phyloP scores from a whole-genome alignment of 805 yeast species.

The Sugiyamaella qingdaonensis region DNA sequence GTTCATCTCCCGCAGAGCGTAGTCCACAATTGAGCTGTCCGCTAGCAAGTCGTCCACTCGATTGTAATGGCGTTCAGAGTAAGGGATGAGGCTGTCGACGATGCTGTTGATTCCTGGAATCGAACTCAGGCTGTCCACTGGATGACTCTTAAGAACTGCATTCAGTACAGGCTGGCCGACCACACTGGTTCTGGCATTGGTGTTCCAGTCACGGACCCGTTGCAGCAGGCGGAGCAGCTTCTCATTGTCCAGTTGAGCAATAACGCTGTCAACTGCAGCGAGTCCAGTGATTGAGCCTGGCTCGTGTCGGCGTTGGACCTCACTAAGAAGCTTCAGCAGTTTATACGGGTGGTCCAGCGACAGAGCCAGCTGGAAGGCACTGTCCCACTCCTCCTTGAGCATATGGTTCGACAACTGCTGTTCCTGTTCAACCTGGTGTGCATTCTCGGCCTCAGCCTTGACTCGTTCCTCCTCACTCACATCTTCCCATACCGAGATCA shows the following conservation, averaged over 20 bases:
- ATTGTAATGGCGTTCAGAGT: conserved; percentile 77
- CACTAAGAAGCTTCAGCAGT: conserved; percentile 69
- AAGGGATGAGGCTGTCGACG: conserved; percentile 78
- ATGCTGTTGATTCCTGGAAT: conserved; percentile 63
- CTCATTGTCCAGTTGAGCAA: conserved; percentile 53
- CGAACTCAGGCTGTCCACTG: conserved; percentile 53
- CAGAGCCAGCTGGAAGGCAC: conserved; percentile 82
- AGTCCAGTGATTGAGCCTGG: conserved; percentile 48
- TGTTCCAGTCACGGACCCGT: conserved; percentile 92
- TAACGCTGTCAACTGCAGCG: conserved; percentile 57
- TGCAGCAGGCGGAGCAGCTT: conserved; percentile 60
- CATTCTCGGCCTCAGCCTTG: conserved; percentile 48
- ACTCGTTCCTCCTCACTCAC: conserved; percentile 68
- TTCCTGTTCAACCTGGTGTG: conserved; percentile 74
- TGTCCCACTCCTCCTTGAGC: conserved; percentile 71
- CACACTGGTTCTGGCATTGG: conserved; percentile 73
- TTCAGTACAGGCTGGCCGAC: conserved; percentile 75
- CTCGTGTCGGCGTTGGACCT: conserved; percentile 45
- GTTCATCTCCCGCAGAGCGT: conserved; percentile 64
- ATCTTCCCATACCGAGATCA: conserved; percentile 84
- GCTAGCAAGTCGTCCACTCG: conserved; percentile 79
- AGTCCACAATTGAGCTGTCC: conserved; percentile 81
- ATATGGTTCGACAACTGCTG: conserved; percentile 79
- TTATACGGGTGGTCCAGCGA: conserved; percentile 88
- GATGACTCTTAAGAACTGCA: conserved; percentile 54